A percentile compares a stretch with the other conserved stretches of the same genome.
These are phyloP conservation scores for Cicer yamashitae DNA, from an alignment of 306 rosid species.

Conservation along the genomic window DNA sequence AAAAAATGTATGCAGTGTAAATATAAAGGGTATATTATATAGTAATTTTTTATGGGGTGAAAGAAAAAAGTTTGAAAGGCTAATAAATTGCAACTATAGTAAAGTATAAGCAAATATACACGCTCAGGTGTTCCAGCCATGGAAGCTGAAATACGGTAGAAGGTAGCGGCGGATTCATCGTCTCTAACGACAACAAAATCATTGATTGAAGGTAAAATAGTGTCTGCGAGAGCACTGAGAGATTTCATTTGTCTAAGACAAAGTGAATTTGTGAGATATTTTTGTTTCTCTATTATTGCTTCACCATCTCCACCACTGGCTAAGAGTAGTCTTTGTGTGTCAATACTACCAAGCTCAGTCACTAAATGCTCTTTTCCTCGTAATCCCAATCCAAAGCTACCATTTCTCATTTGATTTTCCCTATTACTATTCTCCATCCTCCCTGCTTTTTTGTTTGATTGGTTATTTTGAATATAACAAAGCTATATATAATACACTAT, in stretches of 20 bases:
- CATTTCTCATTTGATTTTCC: not conserved
- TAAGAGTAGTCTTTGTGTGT: slow-evolving; percentile 48
- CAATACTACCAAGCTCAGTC: slow-evolving; percentile 51
- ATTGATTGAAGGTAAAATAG: slow-evolving; percentile 63
- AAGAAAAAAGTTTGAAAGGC: not conserved
- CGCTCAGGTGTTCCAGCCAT: slow-evolving; percentile 62
- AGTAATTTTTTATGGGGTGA: not conserved
- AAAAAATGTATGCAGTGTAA: too few relatives aligned
- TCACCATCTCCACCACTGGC: slow-evolving; percentile 16
- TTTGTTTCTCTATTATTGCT: slow-evolving; percentile 16
- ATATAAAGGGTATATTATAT: too few relatives aligned
- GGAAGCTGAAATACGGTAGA: slow-evolving; percentile 68
- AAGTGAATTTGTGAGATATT: slow-evolving; percentile 47
- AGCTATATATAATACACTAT: not conserved
- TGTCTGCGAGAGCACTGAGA: slow-evolving; percentile 64
- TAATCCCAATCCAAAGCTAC: slow-evolving; percentile 44
- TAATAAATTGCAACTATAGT: too few relatives aligned
- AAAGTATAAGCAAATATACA: slow-evolving; percentile 19
- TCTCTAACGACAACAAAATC: slow-evolving; percentile 20
- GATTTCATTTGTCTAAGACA: slow-evolving; percentile 63
- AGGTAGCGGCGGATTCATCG: slow-evolving; percentile 43
- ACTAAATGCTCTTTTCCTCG: slow-evolving; percentile 39
- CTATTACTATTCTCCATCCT: slow-evolving; percentile 23
- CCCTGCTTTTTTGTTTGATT: not conserved
- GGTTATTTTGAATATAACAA: not conserved